Base-by-base conservation (phyloP, 2,329 filamentous ascomycete species). In the Davidsoniella eucalypti region DNA sequence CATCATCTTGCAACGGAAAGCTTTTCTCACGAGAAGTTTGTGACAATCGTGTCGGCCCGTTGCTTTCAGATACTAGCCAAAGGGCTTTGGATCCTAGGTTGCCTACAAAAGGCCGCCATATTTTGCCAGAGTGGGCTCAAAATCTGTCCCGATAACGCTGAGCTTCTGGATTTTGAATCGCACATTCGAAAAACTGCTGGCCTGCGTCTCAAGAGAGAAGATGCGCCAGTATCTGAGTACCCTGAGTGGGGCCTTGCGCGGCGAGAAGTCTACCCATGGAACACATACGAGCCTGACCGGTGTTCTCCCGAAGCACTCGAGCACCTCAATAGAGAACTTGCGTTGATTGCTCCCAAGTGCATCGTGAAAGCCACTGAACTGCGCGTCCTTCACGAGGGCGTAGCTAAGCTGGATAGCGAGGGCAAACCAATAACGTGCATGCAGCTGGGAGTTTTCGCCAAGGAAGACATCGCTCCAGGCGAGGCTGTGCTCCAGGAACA, bases 381-480 rank as follows among this genome's bases (percentile, higher is more conserved):
- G 4, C 92, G 90, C 1, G 69, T 84, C 0, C 66, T 96, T 21
- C 68, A 80, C 9, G 67, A 68, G 21, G 73, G 72, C 3, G 73
- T 73, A 51, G 65, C 66, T 25, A 71, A 67, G 1, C 69, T 72
- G 53, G 60, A 59, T 23, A 69, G 69, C 56, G 44, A 47, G 14
- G 67, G 70, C n/a, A 67, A 67, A 39, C 72, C 71, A 14, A 67
- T 70, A 7, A 81, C 75, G 4, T 80, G 79, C 57, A 74, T 76
- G 54, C 92, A 98, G 63, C 74, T 98, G 0, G 92, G 92, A 4
- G 73, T 98, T 3, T 96, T 96, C 61, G 90, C 88, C 6, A 85
- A 79, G 57, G 75, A 84, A 55, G 81, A 94, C 56, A 84, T 96
- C 37, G 66, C 69, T 0, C 77, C 87, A 0, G 84, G 84, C 8